Evolutionary conservation across 2,329 filamentous ascomycete genomes (phyloP), one percentile per base, ranked within the genome.

Genomic region (Beauveria medogensis): DNA sequence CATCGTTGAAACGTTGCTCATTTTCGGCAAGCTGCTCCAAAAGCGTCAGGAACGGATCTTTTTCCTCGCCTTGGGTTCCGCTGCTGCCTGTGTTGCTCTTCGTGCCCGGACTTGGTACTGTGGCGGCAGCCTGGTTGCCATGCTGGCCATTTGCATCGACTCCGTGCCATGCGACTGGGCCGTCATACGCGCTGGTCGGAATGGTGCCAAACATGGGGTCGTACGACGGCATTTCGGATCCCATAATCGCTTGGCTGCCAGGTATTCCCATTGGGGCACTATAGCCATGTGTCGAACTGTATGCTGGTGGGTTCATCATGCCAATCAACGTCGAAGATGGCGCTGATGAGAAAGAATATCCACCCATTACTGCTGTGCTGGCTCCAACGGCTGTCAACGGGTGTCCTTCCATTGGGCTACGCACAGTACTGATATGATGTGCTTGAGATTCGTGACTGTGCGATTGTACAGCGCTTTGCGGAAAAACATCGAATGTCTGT

Each of bases 11-110:
- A 24, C 71, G 70, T 59, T 89, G 82, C 72, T 93, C 90, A 67
- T 91, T 92, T 72, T 94, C 90, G 0, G 90, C 90, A 62, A 94
- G 78, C 73, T 94, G 90, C 71, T 94, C 90, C 41, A 94, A 75
- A 47, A 94, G 74, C 63, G 84, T 89, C 46, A 94, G 73, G 69
- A 95, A 94, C 0, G 90, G 90, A 69, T 94, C 91, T 67, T 90
- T 92, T 65, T 93, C 90, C 22, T 86, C 81, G 2, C 76, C 78
- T 3, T 76, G 70, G 0, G 79, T 80, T 2, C 75, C 79, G 0
- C 78, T 78, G 62, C 79, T 81, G 10, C 76, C 79, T 47, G 77
- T 77, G 59, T 78, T 77, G 69, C 81, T 84, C 64, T 75, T 75
- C 2, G 69, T 76, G 1, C 77, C 80, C 0, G 82, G 80, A 51